Evolutionary conservation across 176 grass and related monocot genomes (phyloP), one percentile per base, ranked within the genome.

Genomic region (Otatea glauca): DNA sequence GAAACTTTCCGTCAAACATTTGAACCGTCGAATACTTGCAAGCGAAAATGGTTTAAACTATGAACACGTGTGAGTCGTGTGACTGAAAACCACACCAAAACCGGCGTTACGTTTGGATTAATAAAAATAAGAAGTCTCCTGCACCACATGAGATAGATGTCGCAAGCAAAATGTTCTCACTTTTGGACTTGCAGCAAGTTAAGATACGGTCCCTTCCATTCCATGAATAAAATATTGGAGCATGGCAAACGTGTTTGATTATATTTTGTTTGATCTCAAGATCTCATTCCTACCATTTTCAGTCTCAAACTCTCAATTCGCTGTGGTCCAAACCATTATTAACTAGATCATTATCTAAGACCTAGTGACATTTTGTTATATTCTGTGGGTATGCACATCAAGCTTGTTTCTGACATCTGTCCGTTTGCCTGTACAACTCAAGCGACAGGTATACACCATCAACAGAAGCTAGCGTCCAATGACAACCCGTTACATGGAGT

Each of bases 161-260:
- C 23, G 15, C 42, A 27, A 12, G 13, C 1, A 70, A 38, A 3
- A 49, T 13, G 5, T 68, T 37, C 25, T 45, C 35, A n/a, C 37
- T 79, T 29, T 68, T 45, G 3, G 56, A 16, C 53, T 66, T 47
- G 20, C 41, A 84, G 1, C 38, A 48, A 27, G 16, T 6, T 20
- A 17, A 13, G 18, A 24, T 6, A 37, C 50, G 15, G 24, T n/a
- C 41, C 55, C 50, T 23, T 65, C 1, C 15, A 45, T 29, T 71
- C 56, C 65, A 35, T 39, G 6, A 38, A 76, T 39, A 68, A 54
- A 75, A 15, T 21, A 76, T 8, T 14, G 15, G 6, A 44, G 87
- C 71, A 39, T 65, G 88, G 15, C 29, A 38, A 69, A 71, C 71
- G 83, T 89, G 77, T 20, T 70, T 43, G 23, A 17, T 83, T 70